These are phyloP conservation scores for Jackrogersella multiformis DNA, from an alignment of 495 filamentous ascomycete species.

Conservation along the genomic window DNA sequence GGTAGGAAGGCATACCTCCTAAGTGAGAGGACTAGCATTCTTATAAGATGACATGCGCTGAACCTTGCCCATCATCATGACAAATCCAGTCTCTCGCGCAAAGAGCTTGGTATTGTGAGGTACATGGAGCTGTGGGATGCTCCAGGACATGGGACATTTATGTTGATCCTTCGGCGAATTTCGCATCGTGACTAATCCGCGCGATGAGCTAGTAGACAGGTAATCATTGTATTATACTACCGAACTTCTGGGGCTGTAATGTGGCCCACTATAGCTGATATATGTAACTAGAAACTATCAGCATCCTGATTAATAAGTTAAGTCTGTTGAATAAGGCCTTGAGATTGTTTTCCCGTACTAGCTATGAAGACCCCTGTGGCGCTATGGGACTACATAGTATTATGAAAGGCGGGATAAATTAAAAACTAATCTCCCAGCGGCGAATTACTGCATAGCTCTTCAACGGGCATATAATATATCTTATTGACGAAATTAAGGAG, in stretches of 20 bases:
- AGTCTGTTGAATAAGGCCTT: not conserved
- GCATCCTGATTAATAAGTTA: slow-evolving; percentile 1
- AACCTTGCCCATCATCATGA: not conserved
- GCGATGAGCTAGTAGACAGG: not conserved
- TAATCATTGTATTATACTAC: not conserved
- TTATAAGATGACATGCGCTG: slow-evolving; percentile 1
- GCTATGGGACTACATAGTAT: not conserved
- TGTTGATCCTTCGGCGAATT: not conserved
- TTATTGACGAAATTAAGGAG: too few species aligned
- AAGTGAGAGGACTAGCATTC: not conserved
- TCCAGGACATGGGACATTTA: not conserved
- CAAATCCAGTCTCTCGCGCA: not conserved
- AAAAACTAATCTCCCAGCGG: not conserved
- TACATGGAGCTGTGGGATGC: not conserved
- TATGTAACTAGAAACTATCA: too few species aligned
- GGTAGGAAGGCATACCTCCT: not conserved
- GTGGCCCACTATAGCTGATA: too few species aligned
- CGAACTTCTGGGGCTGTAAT: too few species aligned
- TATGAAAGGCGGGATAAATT: not conserved
- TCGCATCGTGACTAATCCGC: not conserved
- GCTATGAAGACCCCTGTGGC: not conserved
- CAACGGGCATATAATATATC: not conserved
- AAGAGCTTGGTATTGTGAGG: not conserved
- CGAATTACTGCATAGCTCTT: not conserved
- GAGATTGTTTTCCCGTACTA: not conserved